Percentiles rank a stretch among this genome's conserved stretches.
phyloP scores from a whole-genome alignment of 768 basidiomycete genomes.

The Auricularia auricula-judae region DNA sequence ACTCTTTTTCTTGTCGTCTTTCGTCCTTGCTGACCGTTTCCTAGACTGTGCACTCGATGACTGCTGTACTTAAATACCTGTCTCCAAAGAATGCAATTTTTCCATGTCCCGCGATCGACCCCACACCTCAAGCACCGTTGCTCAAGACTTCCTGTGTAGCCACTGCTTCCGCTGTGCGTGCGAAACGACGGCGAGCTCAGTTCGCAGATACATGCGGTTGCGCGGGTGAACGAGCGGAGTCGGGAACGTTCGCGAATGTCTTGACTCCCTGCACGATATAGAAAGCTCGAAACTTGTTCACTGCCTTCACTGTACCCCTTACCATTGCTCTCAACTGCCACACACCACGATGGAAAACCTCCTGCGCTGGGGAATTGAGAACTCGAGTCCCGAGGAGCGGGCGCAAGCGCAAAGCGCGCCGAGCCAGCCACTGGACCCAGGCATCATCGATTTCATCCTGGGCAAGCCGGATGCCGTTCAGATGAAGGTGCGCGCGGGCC shows the following conservation, averaged over 20 bases:
- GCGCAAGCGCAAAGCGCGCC: constrained; percentile 17
- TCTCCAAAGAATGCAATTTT: neutral
- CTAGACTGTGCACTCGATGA: neutral
- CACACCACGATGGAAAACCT: constrained; percentile 51
- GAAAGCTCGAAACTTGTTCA: too few species aligned
- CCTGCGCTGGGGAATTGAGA: constrained; percentile 72
- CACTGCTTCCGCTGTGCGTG: too few species aligned
- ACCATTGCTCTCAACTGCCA: neutral
- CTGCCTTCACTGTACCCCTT: neutral
- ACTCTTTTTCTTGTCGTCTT: neutral
- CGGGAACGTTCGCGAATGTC: neutral
- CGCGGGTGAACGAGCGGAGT: neutral
- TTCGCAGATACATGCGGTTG: neutral
- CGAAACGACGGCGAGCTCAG: too few species aligned
- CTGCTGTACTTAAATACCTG: neutral
- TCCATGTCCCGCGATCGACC: too few species aligned
- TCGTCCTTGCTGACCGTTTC: neutral
- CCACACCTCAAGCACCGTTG: too few species aligned
- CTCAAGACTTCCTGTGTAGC: too few species aligned
- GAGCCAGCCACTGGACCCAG: constrained; percentile 53
- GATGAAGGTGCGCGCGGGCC: constrained; percentile 44
- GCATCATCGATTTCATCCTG: constrained; percentile 73
- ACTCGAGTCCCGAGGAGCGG: constrained; percentile 33
- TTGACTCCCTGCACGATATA: too few species aligned
- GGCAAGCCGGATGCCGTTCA: constrained; percentile 72